phyloP scores from a whole-genome alignment of 331 rosid species.

The Acacia concinna region DNA sequence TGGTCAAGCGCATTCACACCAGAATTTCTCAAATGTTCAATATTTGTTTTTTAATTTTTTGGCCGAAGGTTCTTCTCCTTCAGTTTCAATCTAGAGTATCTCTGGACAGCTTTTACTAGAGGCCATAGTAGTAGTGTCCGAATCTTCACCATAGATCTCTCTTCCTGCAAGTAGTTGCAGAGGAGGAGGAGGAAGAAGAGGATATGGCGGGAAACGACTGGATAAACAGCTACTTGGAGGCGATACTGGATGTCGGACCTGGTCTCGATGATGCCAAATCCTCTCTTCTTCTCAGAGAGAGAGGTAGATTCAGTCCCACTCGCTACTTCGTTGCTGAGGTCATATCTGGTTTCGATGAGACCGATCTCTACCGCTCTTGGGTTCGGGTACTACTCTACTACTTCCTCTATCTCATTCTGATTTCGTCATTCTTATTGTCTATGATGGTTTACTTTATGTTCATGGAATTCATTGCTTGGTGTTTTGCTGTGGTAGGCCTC shows the following conservation, averaged over 20 bases:
- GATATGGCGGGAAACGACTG: conserved; percentile 98
- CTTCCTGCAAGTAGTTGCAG: background rate
- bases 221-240: conserved; percentile 93
- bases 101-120: background rate
- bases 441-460: background rate
- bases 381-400: conserved; percentile 53
- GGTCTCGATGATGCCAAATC: conserved; percentile 79
- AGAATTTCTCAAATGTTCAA: too few relatives aligned
- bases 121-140: background rate
- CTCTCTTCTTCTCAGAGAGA: conserved; percentile 82
- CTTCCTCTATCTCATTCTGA: background rate
- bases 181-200: background rate
- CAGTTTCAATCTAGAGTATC: background rate
- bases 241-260: conserved; percentile 93
- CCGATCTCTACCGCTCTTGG: conserved; percentile 98
- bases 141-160: background rate
- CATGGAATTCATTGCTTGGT: background rate
- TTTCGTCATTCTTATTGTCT: background rate
- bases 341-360: conserved; percentile 90
- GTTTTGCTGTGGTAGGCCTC: conserved; percentile 54
- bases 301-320: conserved; percentile 95
- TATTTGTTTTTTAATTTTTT: background rate
- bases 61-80: background rate
- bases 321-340: conserved; percentile 98
- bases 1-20: too few relatives aligned